Base-by-base conservation (phyloP, 1,139 yeast species). In the Chernovozyma aurita region DNA sequence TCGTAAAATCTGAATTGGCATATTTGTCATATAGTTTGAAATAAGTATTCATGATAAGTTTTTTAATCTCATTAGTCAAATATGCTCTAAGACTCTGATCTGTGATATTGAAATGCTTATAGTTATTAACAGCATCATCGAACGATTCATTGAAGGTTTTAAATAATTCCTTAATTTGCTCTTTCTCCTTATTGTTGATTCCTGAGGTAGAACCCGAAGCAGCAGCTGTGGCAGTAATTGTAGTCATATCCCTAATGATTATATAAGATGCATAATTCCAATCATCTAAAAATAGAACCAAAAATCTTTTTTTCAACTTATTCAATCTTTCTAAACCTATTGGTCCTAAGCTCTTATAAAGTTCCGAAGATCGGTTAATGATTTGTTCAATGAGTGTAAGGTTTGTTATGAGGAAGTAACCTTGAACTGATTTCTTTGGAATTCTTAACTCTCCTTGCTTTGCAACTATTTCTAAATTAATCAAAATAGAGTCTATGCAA, bases 161-260 rank as follows among this genome's bases (percentile, higher is more conserved):
- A 65, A 88, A 90, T 52, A 86, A 80, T 42, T 92, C 97, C 53
- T 92, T 94, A 40, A 90, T 78, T 39, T 74, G 78, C 36, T 88
- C 97, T 43, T 80, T 78, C 46, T 90, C 95, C 52, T 88, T 90
- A 28, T 38, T 44, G 30, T 45, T 44, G 6, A 30, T 16, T 3
- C 32, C 29, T 3, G 32, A 28, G 4, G 34, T 69, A 12, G 30
- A 28, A 13, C 21, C 26, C 3, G 40, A 24, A 32, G 50, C 54
- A 2, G 65, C 66, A 33, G 55, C 55, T 16, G 55, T 55, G 25
- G 66, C 59, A 32, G 70, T 63, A 34, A 80, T 77, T 20, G 73
- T 72, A 3, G 90, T 79, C 60, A 80, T 82, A 45, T 81, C 88
- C 64, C 72, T 50, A 29, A 90, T 80, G 37, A 90, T 71, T 37